A percentile compares a stretch with the other conserved stretches of the same genome.
These are phyloP conservation scores for Eimeria acervulina DNA, from an alignment of 169 alveolate species.

Conservation along the genomic window DNA sequence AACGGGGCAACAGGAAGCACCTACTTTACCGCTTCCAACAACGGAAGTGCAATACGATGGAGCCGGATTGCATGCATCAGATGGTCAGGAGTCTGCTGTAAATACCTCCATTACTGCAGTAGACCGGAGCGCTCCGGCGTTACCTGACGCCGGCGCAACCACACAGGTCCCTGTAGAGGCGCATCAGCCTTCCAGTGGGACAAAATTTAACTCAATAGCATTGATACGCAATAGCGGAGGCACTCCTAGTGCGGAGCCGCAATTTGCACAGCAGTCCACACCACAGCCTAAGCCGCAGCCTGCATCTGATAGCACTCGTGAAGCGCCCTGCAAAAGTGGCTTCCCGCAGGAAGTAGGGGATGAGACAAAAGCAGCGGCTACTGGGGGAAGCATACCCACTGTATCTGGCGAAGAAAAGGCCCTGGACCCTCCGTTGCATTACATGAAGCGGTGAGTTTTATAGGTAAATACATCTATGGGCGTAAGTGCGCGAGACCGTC, in stretches of 20 bases:
- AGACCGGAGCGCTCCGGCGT: conserved; percentile 5
- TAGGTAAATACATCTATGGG: not conserved
- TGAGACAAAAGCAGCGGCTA: not conserved
- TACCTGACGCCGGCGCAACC: conserved; percentile 20
- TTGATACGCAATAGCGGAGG: not conserved
- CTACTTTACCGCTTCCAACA: not conserved
- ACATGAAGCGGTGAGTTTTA: conserved; percentile 54
- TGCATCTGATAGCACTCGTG: not conserved
- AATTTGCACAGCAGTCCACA: not conserved
- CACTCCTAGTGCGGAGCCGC: conserved; percentile 1
- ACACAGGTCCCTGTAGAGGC: not conserved
- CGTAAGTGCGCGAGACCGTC: not conserved
- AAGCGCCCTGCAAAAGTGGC: not conserved
- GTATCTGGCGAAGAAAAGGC: not conserved
- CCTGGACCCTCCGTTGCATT: conserved; percentile 66
- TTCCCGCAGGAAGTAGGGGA: not conserved
- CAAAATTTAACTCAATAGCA: not conserved
- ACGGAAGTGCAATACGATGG: not conserved
- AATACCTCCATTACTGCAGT: not conserved
- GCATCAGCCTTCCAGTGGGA: not conserved
- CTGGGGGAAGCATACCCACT: not conserved
- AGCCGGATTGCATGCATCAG: not conserved
- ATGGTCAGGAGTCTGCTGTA: not conserved
- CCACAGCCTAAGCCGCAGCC: not conserved
- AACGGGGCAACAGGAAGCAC: not conserved